Conservation (phyloP, 139 green algal species). For the Pleodorina starrii region DNA sequence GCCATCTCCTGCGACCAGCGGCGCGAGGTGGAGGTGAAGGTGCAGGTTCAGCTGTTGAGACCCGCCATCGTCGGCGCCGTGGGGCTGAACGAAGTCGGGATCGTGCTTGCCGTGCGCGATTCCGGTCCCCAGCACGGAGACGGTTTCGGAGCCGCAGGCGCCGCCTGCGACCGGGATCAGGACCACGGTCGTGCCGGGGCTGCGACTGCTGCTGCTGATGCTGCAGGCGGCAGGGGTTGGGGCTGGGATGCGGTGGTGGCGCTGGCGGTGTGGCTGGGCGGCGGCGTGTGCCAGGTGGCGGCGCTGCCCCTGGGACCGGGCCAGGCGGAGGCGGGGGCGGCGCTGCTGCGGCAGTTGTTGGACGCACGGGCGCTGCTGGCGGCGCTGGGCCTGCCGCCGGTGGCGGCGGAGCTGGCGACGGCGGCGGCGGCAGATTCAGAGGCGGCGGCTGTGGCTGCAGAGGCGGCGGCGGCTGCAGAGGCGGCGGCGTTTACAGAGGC, state of each 20-base stretch:
- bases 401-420: background rate
- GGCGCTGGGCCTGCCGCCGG: background rate
- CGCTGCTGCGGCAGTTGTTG: conserved; percentile 24
- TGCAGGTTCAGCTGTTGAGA: background rate
- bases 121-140: too few species aligned
- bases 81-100: background rate
- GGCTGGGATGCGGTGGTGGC: background rate
- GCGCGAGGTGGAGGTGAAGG: background rate
- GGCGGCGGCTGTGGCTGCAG: background rate
- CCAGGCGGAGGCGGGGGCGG: background rate
- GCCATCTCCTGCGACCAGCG: background rate
- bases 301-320: background rate
- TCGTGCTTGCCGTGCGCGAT: background rate
- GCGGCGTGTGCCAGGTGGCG: conserved; percentile 31
- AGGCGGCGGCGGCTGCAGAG: background rate
- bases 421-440: background rate
- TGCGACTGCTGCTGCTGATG: background rate
- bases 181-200: background rate
- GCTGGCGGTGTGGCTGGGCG: conserved; percentile 6
- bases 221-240: too few species aligned
- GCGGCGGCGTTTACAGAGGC: background rate
- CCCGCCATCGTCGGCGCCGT: background rate
- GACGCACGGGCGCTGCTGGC: background rate
- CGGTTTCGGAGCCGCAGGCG: background rate
- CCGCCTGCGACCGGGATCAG: background rate